A percentile compares a stretch with the other conserved stretches of the same genome.
Evolutionary conservation across 225 moss, liverwort and hornwort genomes (phyloP).

Genomic region (Pleurozium schreberi): DNA sequence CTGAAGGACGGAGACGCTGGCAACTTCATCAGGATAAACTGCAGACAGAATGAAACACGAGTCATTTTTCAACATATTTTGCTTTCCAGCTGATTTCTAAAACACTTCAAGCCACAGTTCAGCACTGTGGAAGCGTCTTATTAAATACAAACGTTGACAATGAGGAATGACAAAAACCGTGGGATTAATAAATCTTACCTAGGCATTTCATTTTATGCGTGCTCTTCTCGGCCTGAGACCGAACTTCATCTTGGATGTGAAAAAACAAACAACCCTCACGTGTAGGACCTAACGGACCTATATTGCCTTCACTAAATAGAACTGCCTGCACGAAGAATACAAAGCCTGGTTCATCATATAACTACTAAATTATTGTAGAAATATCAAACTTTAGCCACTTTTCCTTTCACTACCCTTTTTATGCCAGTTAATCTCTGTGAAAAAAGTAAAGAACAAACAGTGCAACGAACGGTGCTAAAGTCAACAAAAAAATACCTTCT

Average conservation of each 20-base stretch:
- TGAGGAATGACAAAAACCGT: not conserved
- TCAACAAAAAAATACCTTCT: not conserved
- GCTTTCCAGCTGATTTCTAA: not conserved
- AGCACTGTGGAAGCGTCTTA: not conserved
- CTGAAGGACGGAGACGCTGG: constrained; percentile 13
- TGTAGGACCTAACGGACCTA: not conserved
- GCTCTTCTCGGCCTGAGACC: not conserved
- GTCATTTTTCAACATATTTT: not conserved
- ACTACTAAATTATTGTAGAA: not conserved
- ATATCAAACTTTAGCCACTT: not conserved
- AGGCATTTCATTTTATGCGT: not conserved
- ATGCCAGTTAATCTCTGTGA: not conserved
- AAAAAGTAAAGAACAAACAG: not conserved
- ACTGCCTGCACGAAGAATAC: constrained; percentile 7
- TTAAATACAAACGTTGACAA: not conserved
- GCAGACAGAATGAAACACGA: not conserved
- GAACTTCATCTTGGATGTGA: not conserved
- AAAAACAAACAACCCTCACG: constrained; percentile 2
- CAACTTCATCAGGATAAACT: constrained; percentile 46
- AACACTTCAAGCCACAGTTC: not conserved
- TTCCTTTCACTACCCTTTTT: not conserved
- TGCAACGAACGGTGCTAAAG: not conserved
- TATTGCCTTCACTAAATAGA: constrained; percentile 12
- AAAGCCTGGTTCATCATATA: not conserved
- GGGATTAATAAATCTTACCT: not conserved